Evolutionary conservation across 2,329 filamentous ascomycete genomes (phyloP).

Genomic region (Pseudofabraea citricarpa): DNA sequence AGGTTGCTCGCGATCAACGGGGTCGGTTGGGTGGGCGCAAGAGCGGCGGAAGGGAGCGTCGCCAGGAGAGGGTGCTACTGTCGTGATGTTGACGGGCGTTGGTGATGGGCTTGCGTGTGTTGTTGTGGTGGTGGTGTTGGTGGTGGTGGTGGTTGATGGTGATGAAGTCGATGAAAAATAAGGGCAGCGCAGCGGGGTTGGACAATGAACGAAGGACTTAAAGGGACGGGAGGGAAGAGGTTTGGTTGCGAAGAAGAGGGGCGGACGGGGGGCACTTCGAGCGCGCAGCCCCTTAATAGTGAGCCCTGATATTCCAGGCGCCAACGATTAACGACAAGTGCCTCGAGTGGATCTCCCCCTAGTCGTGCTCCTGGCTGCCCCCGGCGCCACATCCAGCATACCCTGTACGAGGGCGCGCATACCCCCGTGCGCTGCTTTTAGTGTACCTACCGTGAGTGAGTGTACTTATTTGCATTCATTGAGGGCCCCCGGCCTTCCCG

Average conservation of each 20-base stretch:
- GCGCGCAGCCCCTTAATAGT: no score
- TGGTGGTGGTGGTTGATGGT: not conserved
- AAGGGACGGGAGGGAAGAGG: not conserved
- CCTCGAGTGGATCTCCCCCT: no score
- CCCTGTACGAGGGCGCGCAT: not conserved
- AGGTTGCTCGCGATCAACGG: conserved; percentile 17
- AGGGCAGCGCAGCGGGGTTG: not conserved
- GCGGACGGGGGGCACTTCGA: no score
- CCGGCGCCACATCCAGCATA: not conserved
- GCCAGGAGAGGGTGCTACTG: no score
- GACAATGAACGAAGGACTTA: not conserved
- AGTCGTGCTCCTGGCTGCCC: no score
- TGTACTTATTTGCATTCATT: no score
- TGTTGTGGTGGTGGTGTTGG: not conserved
- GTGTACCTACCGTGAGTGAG: no score
- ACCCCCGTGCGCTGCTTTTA: not conserved
- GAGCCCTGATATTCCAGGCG: no score
- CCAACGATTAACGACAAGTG: no score
- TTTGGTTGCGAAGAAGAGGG: not conserved
- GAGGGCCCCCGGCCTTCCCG: no score
- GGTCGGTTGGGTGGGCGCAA: conserved; percentile 7
- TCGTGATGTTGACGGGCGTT: not conserved
- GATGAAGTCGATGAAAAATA: not conserved
- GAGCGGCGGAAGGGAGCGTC: conserved; percentile 12
- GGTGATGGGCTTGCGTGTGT: no score